These are phyloP conservation scores for Medicago lupulina DNA, from an alignment of 306 rosid species.

Conservation along the genomic window DNA sequence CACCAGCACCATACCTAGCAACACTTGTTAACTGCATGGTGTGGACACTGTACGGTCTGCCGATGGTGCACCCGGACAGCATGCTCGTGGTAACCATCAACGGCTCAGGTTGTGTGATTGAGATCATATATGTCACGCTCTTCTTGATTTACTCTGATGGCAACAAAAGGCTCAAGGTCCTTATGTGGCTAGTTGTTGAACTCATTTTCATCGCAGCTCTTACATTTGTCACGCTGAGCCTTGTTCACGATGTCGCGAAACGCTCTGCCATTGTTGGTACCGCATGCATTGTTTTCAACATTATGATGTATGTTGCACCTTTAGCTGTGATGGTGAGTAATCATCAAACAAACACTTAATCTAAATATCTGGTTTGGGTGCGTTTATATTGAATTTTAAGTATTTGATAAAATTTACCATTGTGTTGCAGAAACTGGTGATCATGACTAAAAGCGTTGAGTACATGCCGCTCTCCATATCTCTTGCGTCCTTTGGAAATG, in stretches of 20 bases:
- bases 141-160: conserved; percentile 67
- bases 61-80: conserved; percentile 76
- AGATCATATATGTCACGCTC: conserved; percentile 60
- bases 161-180: conserved; percentile 63
- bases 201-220: conserved; percentile 54
- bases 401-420: background rate
- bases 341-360: background rate
- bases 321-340: conserved; percentile 69
- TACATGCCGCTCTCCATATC: conserved; percentile 87
- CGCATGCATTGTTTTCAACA: conserved; percentile 64
- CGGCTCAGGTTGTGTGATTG: conserved; percentile 61
- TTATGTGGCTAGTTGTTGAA: conserved; percentile 49
- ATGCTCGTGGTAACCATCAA: conserved; percentile 73
- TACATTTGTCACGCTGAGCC: conserved; percentile 43
- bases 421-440: conserved; percentile 75
- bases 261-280: conserved; percentile 74
- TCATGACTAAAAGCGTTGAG: conserved; percentile 83
- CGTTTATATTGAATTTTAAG: background rate
- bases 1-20: conserved; percentile 82
- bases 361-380: background rate
- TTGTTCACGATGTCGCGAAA: conserved; percentile 46
- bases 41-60: conserved; percentile 86
- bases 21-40: conserved; percentile 82
- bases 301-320: conserved; percentile 94
- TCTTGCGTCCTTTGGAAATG: conserved; percentile 70